Percentiles rank a stretch among this genome's conserved stretches.
phyloP scores from a whole-genome alignment of 129 eudicot genomes.

The Tagetes erecta region DNA sequence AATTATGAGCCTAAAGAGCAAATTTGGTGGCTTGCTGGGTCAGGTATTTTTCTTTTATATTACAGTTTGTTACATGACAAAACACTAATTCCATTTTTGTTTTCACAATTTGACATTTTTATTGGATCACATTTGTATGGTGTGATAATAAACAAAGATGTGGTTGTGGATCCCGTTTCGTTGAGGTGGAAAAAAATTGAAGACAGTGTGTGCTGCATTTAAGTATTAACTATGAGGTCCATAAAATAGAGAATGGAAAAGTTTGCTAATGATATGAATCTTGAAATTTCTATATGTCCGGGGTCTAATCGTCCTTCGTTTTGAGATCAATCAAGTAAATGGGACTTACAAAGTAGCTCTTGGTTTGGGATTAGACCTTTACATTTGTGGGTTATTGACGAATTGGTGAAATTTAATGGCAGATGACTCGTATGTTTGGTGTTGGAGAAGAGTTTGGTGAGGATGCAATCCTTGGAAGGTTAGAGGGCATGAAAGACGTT shows the following conservation, averaged over 20 bases:
- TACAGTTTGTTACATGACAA: neutral
- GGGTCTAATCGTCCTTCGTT: neutral
- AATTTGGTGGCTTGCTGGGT: slow-evolving; percentile 87
- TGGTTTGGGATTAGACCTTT: neutral
- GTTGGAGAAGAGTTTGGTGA: slow-evolving; percentile 84
- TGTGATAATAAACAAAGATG: slow-evolving; percentile 2
- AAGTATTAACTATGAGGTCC: neutral
- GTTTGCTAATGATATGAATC: neutral
- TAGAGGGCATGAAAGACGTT: slow-evolving; percentile 97
- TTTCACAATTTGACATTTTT: neutral
- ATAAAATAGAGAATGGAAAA: neutral
- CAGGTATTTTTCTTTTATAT: slow-evolving; percentile 51
- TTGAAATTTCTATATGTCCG: neutral
- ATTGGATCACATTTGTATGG: slow-evolving; percentile 3
- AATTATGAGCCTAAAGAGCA: slow-evolving; percentile 83
- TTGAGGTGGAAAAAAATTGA: neutral
- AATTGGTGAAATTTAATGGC: slow-evolving; percentile 34
- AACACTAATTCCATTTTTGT: neutral
- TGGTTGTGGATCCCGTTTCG: neutral
- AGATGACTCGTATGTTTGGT: slow-evolving; percentile 93
- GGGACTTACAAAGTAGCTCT: neutral
- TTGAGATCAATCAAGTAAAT: slow-evolving; percentile 1
- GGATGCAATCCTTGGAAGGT: slow-evolving; percentile 84
- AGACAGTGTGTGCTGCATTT: neutral
- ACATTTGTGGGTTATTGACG: neutral